Evolutionary conservation across 306 rosid species (phyloP).

Genomic region (Trifolium repens): DNA sequence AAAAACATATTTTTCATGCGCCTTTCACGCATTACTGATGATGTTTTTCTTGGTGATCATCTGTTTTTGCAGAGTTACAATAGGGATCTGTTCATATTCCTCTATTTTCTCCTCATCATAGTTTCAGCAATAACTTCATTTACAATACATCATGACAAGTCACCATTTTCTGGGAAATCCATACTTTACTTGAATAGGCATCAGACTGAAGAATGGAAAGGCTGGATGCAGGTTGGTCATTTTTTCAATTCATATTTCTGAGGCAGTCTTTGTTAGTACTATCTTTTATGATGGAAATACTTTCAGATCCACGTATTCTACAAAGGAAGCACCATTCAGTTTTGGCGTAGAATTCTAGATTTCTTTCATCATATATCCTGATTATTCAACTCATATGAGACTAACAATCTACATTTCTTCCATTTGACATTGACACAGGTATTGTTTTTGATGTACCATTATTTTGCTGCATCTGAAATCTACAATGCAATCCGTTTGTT

Average conservation of each 20-base stretch:
- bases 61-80: conserved; percentile 82
- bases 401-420: conserved; percentile 40
- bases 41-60: conserved; percentile 33
- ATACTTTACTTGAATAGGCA: conserved; percentile 92
- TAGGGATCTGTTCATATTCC: conserved; percentile 88
- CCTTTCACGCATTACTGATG: conserved; percentile 21
- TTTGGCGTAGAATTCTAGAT: conserved; percentile 18
- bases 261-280: conserved; percentile 13
- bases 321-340: conserved; percentile 18
- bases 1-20: conserved; percentile 2
- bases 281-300: conserved; percentile 19
- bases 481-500: conserved; percentile 83
- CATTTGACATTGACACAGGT: conserved; percentile 57
- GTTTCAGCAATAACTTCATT: conserved; percentile 87
- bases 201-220: conserved; percentile 99
- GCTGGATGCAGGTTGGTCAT: conserved; percentile 97
- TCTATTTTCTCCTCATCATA: conserved; percentile 85
- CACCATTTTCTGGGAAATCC: conserved; percentile 84
- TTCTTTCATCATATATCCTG: conserved; percentile 32
- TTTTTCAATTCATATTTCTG: conserved; percentile 35
- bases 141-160: conserved; percentile 81
- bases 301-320: conserved; percentile 16
- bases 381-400: conserved; percentile 31
- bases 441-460: conserved; percentile 93
- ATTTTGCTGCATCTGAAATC: conserved; percentile 85